Evolutionary conservation across 768 basidiomycete genomes (phyloP), one percentile per base, ranked within the genome.

Genomic region (Psilocybe subaeruginosa): DNA sequence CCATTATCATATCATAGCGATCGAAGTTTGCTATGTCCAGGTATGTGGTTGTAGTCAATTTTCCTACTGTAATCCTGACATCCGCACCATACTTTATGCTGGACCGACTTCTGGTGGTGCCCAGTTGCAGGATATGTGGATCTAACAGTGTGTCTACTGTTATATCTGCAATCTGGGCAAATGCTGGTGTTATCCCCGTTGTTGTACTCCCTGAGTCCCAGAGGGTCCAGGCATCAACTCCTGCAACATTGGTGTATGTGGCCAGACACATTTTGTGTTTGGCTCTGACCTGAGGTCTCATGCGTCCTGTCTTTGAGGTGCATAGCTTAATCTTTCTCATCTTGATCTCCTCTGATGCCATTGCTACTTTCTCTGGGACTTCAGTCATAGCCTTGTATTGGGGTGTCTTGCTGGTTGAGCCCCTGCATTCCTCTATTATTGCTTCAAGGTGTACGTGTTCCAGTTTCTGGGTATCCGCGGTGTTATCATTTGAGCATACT

Each of bases 11-110:
- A 33, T 78, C 73, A 56, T 78, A 80, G 3, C 59, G 60, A 52
- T 77, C 74, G 9, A 79, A 65, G 41, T 80, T 80, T 0, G 66
- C 69, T 3, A 80, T 60, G 54, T 79, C 73, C 1, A 77, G 60
- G 37, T 77, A 77, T 30, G 56, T 37, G 0, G 31, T 23, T 1
- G 14, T 30, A 0, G 59, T 48, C 1, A 67, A 30, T 0, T 53
- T 41, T 7, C 61, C 63, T 3, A 72, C 27, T 1, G 7, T 3
- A 0, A 75, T 27, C 0, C 55, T 8, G 2, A 66, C 61, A 5
- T 65, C 53, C 0, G 68, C 49, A 0, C 76, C 74, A 59, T 70
- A 71, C 12, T 71, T 70, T 7, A 78, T 72, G 1, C 58, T 64
- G 0, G 75, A 69, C 2, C 67, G 61, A 47, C 74, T 77, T 0